Evolutionary conservation across 352 stramenopile genomes (phyloP).

Genomic region (Thraustochytrium striatum): DNA sequence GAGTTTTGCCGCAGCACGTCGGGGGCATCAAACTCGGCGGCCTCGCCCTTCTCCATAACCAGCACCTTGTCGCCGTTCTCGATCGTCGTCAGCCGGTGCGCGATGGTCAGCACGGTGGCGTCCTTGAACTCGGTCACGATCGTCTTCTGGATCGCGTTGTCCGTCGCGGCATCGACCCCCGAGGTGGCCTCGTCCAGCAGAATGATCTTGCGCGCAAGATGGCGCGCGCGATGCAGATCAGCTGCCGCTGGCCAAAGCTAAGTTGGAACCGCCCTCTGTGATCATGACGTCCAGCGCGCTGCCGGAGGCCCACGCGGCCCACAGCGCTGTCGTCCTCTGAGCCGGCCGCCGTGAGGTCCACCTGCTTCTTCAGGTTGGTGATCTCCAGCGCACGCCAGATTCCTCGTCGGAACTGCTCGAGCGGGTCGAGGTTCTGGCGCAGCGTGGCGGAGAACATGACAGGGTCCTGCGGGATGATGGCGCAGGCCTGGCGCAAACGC

Average conservation of each 20-base stretch:
- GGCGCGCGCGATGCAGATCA: constrained; percentile 68
- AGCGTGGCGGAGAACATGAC: constrained; percentile 86
- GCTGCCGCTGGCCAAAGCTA: constrained; percentile 64
- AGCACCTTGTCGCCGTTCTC: constrained; percentile 40
- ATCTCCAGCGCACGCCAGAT: constrained; percentile 75
- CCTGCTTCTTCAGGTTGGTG: constrained; percentile 60
- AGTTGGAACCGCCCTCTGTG: constrained; percentile 66
- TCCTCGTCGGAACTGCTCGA: too few species aligned
- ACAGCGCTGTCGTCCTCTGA: constrained; percentile 52
- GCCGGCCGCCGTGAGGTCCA: constrained; percentile 61
- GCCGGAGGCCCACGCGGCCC: not conserved
- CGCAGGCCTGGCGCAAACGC: constrained; percentile 75
- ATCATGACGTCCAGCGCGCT: constrained; percentile 59
- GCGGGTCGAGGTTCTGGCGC: constrained; percentile 82
- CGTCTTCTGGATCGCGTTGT: constrained; percentile 68
- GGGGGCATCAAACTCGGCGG: constrained; percentile 45
- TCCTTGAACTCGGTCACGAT: constrained; percentile 52
- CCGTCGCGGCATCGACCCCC: constrained; percentile 80
- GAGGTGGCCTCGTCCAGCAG: constrained; percentile 84
- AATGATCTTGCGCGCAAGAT: constrained; percentile 82
- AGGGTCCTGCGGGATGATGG: constrained; percentile 90
- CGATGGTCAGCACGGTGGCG: constrained; percentile 80
- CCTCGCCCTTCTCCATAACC: constrained; percentile 46
- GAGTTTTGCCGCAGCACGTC: constrained; percentile 37
- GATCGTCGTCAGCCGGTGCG: constrained; percentile 93